phyloP scores from a whole-genome alignment of 805 yeast genomes.

The Candida tibetensis region DNA sequence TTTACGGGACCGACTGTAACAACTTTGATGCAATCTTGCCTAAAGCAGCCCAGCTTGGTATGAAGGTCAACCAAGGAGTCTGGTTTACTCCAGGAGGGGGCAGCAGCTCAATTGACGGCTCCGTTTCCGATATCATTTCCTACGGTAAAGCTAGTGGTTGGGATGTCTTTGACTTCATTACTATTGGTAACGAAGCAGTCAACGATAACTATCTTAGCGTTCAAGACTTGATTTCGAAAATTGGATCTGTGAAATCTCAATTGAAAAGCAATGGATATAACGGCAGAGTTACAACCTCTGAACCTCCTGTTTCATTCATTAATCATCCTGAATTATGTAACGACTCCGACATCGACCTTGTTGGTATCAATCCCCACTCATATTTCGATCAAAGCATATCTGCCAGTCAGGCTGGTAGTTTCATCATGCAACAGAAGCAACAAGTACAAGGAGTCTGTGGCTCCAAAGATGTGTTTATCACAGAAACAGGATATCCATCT shows the following conservation, averaged over 20 bases:
- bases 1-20: conserved; percentile 87
- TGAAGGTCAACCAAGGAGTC: conserved; percentile 81
- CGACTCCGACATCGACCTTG: conserved; percentile 68
- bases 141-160: conserved; percentile 54
- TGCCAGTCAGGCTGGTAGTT: conserved; percentile 70
- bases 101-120: conserved; percentile 63
- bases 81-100: conserved; percentile 65
- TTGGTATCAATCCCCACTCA: conserved; percentile 84
- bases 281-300: conserved; percentile 80
- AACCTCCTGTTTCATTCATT: conserved; percentile 77
- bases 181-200: conserved; percentile 89
- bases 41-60: conserved; percentile 53
- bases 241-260: conserved; percentile 56
- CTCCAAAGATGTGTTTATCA: conserved; percentile 52
- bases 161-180: conserved; percentile 72
- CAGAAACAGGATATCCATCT: conserved; percentile 91
- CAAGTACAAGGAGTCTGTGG: conserved; percentile 57
- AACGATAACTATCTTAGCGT: conserved; percentile 59
- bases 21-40: conserved; percentile 65
- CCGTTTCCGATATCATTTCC: conserved; percentile 51
- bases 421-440: conserved; percentile 60
- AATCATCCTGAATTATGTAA: conserved; percentile 67
- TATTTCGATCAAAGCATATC: conserved; percentile 65
- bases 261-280: conserved; percentile 69
- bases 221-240: conserved; percentile 60